Base-by-base conservation (phyloP, 768 basidiomycete genomes). In the Tulasnella sp. region DNA sequence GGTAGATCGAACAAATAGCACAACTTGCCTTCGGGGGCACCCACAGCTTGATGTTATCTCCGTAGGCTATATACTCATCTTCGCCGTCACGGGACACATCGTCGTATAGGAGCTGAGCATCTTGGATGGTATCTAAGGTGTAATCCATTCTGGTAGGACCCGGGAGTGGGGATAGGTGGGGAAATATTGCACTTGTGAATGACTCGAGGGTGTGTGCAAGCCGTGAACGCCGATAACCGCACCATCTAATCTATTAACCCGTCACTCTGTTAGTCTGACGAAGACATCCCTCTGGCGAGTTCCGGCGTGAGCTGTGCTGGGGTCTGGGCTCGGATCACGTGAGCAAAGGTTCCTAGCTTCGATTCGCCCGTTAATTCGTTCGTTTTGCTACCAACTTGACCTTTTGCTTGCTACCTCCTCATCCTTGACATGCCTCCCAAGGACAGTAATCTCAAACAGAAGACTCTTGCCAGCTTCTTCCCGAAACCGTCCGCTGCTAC, bases 381-480 rank as follows among this genome's bases (percentile, higher is more conserved):
- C 19, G 12, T 39, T 37, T 34, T 31, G 19, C 49, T 23, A 31
- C 29, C 49, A 15, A 29, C 37, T 19, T 51, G 49, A 51, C n/a
- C 31, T 32, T 25, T 32, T 48, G n/a, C 50, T 52, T 25, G 27
- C 32, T 15, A 6, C 15, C 29, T 11, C 14, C 23, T 50, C 29
- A 9, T 29, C 14, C 12, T 32, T 19, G 31, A 25, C 37, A 59
- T 59, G 58, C 54, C 58, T 9, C 58, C 58, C 2, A 59, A 59
- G 45, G 58, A 59, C 4, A 57, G 15, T 15, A 48, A 59, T 11
- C 25, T 34, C 17, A 59, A 59, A 57, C 58, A 59, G 46, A 58
- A 60, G 2, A 59, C 58, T 1, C 55, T 59, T 1, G 17, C 31
- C 21, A 55, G 58, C 11, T 59, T 59, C 31, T 59, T 59, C 52